Base-by-base conservation (phyloP, 1,284 basidiomycete genomes). In the Pseudozyma pruni region DNA sequence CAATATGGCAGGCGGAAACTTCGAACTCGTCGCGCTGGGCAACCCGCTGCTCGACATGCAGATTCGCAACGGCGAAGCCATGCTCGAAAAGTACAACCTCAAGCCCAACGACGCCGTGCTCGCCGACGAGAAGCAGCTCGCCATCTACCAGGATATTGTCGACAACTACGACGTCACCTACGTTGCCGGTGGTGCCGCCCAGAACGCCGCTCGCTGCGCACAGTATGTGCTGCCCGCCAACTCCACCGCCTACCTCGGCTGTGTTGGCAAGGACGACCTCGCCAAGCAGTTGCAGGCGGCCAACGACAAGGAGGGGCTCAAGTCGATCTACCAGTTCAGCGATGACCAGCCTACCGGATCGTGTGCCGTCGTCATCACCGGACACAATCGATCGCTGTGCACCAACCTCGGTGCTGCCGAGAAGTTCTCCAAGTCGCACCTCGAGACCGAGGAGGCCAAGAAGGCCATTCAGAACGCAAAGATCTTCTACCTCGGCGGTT, bases 91-190 rank as follows among this genome's bases (percentile, higher is more conserved):
- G 85, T 99, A 98, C 84, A 87, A 85, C 67, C 88, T 98, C 82
- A 93, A 94, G 84, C 86, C 94, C 51, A 97, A 99, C 86, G 93
- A 98, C 83, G 95, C 96, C 53, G 94, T 98, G 83, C 89, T 98
- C 58, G 96, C 94, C 22, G 91, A 91, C 76, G 90, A 90, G 58
- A 91, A 94, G 85, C 95, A 98, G 79, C 85, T 87, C 66, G 44
- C 68, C 53, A 82, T 81, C 83, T 98, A 97, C 85, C 90, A 92
- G 31, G 92, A 98, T 81, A 85, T 98, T 63, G 88, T 90, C 43
- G 87, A 88, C 74, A 88, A 93, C 74, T 84, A 91, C 85, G 82
- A 91, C 58, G 88, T 94, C 56, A 90, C 89, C 56, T 98, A 96
- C 81, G 92, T 98, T 57, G 95, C 96, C 43, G 96, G 96, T 60